A percentile compares a stretch with the other conserved stretches of the same genome.
Evolutionary conservation across 495 filamentous ascomycete genomes (phyloP).

Genomic region (Hypoxylon fragiforme): DNA sequence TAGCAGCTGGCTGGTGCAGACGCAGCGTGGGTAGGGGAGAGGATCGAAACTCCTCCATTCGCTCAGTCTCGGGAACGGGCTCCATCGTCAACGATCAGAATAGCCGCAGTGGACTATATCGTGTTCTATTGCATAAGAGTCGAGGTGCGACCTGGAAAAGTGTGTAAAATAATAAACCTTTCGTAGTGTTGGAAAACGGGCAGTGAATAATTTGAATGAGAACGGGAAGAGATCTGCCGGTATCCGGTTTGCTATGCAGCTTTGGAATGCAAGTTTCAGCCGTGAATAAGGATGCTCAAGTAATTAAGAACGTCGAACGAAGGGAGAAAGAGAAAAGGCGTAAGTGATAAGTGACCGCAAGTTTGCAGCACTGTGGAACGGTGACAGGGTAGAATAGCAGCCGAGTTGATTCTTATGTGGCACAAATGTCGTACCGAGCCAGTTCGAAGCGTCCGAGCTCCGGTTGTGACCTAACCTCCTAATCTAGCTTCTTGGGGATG

Average conservation of each 20-base stretch:
- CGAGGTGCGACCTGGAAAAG: slow-evolving; percentile 4
- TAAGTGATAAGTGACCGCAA: slow-evolving; percentile 26
- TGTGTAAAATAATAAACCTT: neutral
- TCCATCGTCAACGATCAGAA: slow-evolving; percentile 47
- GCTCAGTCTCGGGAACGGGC: slow-evolving; percentile 60
- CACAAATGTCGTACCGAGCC: slow-evolving; percentile 28
- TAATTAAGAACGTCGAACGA: slow-evolving; percentile 1
- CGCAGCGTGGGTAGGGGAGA: slow-evolving; percentile 48
- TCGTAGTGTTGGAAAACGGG: slow-evolving; percentile 3
- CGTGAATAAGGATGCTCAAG: slow-evolving; percentile 2
- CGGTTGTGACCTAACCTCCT: slow-evolving; percentile 11
- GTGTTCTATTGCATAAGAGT: slow-evolving; percentile 16
- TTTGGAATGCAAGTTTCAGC: slow-evolving; percentile 22
- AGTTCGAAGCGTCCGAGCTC: slow-evolving; percentile 31
- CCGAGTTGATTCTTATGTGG: slow-evolving; percentile 32
- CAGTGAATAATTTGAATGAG: neutral
- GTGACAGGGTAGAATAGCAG: slow-evolving; percentile 18
- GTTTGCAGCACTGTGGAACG: slow-evolving; percentile 29
- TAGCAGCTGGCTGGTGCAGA: slow-evolving; percentile 38
- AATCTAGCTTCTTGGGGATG: slow-evolving; percentile 20
- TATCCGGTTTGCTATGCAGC: slow-evolving; percentile 2
- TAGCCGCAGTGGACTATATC: slow-evolving; percentile 16
- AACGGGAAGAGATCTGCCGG: slow-evolving; percentile 1
- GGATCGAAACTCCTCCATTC: slow-evolving; percentile 60
- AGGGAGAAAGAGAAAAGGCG: slow-evolving; percentile 12